Percentiles rank a stretch among this genome's conserved stretches.
phyloP scores from a whole-genome alignment of 2,329 filamentous ascomycete species.

The Fusarium foetens region DNA sequence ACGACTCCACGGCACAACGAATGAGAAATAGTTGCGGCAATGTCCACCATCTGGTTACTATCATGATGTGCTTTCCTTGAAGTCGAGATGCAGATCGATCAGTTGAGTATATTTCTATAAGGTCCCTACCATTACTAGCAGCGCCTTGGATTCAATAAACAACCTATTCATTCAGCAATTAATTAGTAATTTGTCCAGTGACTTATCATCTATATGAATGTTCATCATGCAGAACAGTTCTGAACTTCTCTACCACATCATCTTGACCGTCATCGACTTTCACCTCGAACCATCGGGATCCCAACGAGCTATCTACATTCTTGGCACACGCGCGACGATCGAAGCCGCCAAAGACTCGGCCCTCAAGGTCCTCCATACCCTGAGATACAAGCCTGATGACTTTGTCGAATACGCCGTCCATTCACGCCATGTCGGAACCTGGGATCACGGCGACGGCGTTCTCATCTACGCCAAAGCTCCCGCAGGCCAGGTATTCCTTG shows the following conservation, averaged over 20 bases:
- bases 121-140: neutral
- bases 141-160: neutral
- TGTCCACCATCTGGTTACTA: neutral
- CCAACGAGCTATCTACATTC: constrained; percentile 49
- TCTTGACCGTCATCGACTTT: constrained; percentile 49
- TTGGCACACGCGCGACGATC: constrained; percentile 52
- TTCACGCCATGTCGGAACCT: constrained; percentile 29
- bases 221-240: neutral
- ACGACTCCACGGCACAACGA: neutral
- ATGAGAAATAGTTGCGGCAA: neutral
- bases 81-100: neutral
- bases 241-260: constrained; percentile 52
- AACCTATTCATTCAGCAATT: neutral
- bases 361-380: constrained; percentile 41
- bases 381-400: constrained; percentile 52
- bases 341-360: constrained; percentile 52
- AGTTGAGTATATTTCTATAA: neutral
- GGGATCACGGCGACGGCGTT: constrained; percentile 53
- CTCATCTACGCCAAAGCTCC: constrained; percentile 52
- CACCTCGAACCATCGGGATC: constrained; percentile 41
- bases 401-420: constrained; percentile 49
- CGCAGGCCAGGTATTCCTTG: constrained; percentile 51
- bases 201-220: neutral
- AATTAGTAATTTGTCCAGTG: neutral
- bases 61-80: neutral